Evolutionary conservation across 2,329 filamentous ascomycete genomes (phyloP).

Genomic region (Dryadomyces quercivorus): DNA sequence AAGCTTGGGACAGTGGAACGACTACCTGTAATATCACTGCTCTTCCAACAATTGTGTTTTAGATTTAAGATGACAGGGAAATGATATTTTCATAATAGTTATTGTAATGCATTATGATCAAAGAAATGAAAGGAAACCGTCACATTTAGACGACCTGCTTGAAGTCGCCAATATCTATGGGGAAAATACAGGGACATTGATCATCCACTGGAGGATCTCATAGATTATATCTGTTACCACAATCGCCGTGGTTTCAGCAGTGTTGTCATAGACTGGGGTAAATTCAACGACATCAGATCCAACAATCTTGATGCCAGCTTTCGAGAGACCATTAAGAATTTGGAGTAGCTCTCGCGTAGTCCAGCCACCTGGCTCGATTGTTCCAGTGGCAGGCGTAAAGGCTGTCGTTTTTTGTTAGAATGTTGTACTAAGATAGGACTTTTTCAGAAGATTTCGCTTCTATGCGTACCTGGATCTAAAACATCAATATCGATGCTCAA

Average conservation of each 20-base stretch:
- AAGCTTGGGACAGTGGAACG: too few relatives aligned
- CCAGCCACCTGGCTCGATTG: conserved; percentile 71
- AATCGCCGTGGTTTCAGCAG: conserved; percentile 50
- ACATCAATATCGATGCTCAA: conserved; percentile 72
- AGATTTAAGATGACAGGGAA: too few relatives aligned
- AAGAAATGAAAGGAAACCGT: too few relatives aligned
- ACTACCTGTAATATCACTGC: too few relatives aligned
- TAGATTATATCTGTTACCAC: background rate
- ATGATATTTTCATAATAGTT: too few relatives aligned
- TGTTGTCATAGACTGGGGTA: conserved; percentile 64
- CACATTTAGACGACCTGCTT: too few relatives aligned
- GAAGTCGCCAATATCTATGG: too few relatives aligned
- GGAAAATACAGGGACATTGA: background rate
- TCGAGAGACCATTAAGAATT: conserved; percentile 52
- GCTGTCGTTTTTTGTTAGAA: background rate
- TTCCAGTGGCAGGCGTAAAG: conserved; percentile 47
- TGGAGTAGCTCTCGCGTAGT: conserved; percentile 65
- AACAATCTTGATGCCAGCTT: conserved; percentile 55
- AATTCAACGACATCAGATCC: conserved; percentile 75
- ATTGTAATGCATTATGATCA: too few relatives aligned
- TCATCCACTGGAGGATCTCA: background rate
- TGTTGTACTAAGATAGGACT: background rate
- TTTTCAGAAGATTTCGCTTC: background rate
- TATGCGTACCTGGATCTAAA: conserved; percentile 43
- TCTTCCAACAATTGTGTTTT: too few relatives aligned